Conservation (phyloP, 164 flowering plant genomes). For the Vitis vinifera region ASM3070453v1 NC_081806.1:1942001-1942500, state of each 20-base stretch:
- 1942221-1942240: conserved; percentile 20
- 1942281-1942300: conserved; percentile 93
- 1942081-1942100: no score
- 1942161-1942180: no score
- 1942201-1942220: not conserved
- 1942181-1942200: no score
- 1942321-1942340: conserved; percentile 86
- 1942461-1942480: not conserved
- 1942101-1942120: no score
- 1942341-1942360: conserved; percentile 97
- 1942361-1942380: conserved; percentile 93
- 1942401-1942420: conserved; percentile 81
- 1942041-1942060: no score
- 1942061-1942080: no score
- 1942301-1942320: conserved; percentile 96
- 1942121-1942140: no score
- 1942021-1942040: no score
- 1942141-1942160: no score
- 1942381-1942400: conserved; percentile 96
- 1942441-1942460: not conserved
- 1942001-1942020: no score
- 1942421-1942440: no score
- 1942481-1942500: conserved; percentile 70
- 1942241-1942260: conserved; percentile 99
- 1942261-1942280: conserved; percentile 99